Evolutionary conservation across 768 basidiomycete species (phyloP).

Genomic region (Tephrocybe sp.): DNA sequence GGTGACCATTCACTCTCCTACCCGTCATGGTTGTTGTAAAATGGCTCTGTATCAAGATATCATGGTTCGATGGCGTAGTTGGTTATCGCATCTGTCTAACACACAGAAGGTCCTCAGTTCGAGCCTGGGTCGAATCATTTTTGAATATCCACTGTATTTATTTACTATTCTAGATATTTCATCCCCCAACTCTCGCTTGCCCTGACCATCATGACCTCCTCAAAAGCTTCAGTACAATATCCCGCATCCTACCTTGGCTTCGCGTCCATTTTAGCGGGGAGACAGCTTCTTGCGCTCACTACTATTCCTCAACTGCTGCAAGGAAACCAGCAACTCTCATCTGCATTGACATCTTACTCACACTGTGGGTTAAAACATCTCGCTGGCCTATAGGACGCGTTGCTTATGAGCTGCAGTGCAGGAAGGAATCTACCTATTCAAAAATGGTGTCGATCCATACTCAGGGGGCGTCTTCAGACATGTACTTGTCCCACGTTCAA

Average conservation of each 20-base stretch:
- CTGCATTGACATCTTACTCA: conserved; percentile 77
- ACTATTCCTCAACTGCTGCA: conserved; percentile 52
- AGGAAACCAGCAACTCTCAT: conserved; percentile 75
- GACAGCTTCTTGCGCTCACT: conserved; percentile 54
- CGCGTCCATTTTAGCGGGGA: conserved; percentile 41
- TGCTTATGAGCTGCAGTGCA: conserved; percentile 53
- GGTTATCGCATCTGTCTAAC: conserved; percentile 86
- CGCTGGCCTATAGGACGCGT: neutral
- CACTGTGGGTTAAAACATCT: conserved; percentile 55
- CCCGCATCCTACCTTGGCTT: too few species aligned
- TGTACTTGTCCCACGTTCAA: conserved; percentile 44
- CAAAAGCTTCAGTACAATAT: too few species aligned
- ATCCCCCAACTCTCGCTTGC: too few species aligned
- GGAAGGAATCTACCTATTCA: conserved; percentile 85
- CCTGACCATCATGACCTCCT: too few species aligned
- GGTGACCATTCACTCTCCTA: too few species aligned
- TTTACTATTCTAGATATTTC: too few species aligned
- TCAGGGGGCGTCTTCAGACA: conserved; percentile 85
- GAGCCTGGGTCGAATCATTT: conserved; percentile 33
- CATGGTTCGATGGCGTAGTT: conserved; percentile 70
- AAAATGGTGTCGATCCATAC: conserved; percentile 82
- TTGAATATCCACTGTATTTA: too few species aligned
- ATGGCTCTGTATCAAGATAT: too few species aligned
- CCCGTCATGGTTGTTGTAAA: neutral
- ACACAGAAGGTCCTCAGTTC: conserved; percentile 53